phyloP scores from a whole-genome alignment of 257 asterid genomes.

The Ballota nigra region DNA sequence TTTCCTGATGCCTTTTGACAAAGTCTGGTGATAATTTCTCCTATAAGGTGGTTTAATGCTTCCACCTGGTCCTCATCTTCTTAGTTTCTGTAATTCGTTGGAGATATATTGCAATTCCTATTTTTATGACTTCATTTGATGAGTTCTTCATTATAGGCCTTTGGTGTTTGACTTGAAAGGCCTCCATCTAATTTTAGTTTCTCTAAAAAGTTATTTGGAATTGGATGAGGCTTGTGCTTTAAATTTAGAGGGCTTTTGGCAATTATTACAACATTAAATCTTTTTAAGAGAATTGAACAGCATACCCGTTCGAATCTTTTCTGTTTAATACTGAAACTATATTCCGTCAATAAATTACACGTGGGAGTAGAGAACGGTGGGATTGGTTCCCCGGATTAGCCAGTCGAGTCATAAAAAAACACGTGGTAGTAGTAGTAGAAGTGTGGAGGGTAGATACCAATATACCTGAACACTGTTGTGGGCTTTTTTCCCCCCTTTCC shows the following conservation, averaged over 20 bases:
- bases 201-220: background rate
- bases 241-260: background rate
- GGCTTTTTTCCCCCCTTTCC: background rate
- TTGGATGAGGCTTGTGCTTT: background rate
- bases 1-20: constrained; percentile 6
- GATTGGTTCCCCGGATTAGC: too few relatives aligned
- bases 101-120: background rate
- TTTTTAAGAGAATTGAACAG: background rate
- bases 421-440: too few relatives aligned
- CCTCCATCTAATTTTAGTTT: background rate
- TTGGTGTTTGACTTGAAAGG: background rate
- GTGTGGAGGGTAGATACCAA: background rate
- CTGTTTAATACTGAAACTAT: background rate
- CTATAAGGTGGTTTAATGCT: background rate
- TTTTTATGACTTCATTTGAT: background rate
- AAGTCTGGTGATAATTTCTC: background rate
- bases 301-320: background rate
- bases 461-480: background rate
- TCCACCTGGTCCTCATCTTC: background rate
- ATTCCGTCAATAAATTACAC: background rate
- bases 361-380: too few relatives aligned
- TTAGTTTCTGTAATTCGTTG: background rate
- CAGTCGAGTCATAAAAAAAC: too few relatives aligned
- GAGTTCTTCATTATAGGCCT: background rate
- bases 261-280: background rate